Evolutionary conservation across 2,329 filamentous ascomycete genomes (phyloP).

Genomic region (Alternaria novae-zelandiae): DNA sequence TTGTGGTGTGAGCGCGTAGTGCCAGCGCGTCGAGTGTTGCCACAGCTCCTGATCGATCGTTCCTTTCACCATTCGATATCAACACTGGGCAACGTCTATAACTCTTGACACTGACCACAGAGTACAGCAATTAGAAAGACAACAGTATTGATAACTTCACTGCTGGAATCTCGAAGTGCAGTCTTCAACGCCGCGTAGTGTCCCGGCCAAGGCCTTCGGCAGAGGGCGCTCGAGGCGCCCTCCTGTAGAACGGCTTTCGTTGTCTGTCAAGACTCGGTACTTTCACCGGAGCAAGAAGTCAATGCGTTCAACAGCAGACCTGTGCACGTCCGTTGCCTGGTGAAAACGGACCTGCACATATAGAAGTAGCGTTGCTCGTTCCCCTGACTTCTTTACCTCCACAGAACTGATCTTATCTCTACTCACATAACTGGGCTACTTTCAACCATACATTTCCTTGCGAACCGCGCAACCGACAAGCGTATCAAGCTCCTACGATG

Average conservation of each 20-base stretch:
- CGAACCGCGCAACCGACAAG: background rate
- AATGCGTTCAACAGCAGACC: background rate
- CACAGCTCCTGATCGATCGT: background rate
- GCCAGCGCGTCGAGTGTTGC: background rate
- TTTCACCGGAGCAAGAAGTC: background rate
- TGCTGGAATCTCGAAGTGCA: background rate
- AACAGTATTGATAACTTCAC: no score
- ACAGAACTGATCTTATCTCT: background rate
- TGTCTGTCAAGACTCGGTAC: background rate
- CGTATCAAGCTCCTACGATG: background rate
- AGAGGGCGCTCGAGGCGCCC: background rate
- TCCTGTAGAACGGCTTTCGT: background rate
- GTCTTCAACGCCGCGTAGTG: no score
- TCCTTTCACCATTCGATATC: background rate
- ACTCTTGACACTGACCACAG: background rate
- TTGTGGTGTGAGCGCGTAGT: background rate
- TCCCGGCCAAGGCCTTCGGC: background rate
- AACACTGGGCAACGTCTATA: background rate
- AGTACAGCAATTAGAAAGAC: background rate
- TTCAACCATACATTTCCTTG: background rate
- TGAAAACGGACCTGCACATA: background rate
- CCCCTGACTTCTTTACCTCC: background rate
- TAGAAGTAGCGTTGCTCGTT: background rate
- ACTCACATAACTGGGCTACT: background rate
- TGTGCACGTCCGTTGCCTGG: background rate